Conservation (phyloP, 148 eudicot species). For the Amaranthus cruentus region DNA sequence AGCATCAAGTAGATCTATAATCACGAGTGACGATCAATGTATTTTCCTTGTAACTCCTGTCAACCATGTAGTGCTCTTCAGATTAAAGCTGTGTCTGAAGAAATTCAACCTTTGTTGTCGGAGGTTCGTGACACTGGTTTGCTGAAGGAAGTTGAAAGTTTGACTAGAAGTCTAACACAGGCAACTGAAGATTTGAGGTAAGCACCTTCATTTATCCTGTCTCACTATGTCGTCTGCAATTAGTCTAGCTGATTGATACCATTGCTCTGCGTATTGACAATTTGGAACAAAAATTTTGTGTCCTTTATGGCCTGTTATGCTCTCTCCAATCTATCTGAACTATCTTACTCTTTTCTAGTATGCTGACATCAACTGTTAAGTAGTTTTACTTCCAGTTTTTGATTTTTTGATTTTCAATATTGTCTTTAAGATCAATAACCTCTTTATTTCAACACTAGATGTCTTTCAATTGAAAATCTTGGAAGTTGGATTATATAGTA, state of each 20-base stretch:
- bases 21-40: constrained; percentile 9
- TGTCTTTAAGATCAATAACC: no score
- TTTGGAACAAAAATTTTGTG: background rate
- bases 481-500: no score
- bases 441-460: no score
- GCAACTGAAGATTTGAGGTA: constrained; percentile 85
- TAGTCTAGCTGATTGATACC: background rate
- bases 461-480: no score
- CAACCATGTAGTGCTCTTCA: constrained; percentile 65
- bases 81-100: constrained; percentile 92
- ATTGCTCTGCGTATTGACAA: no score
- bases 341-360: background rate
- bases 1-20: background rate
- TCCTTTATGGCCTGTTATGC: background rate
- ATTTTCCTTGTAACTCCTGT: constrained; percentile 38
- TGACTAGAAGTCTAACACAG: constrained; percentile 80
- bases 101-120: constrained; percentile 80
- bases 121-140: constrained; percentile 85
- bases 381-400: no score
- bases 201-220: constrained; percentile 11
- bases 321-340: background rate
- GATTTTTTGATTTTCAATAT: no score
- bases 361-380: no score
- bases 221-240: background rate
- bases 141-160: constrained; percentile 82